Percentiles rank a stretch among this genome's conserved stretches.
Evolutionary conservation across 179 eudicot genomes (phyloP).

Genomic region (Actinidia polygama): DNA sequence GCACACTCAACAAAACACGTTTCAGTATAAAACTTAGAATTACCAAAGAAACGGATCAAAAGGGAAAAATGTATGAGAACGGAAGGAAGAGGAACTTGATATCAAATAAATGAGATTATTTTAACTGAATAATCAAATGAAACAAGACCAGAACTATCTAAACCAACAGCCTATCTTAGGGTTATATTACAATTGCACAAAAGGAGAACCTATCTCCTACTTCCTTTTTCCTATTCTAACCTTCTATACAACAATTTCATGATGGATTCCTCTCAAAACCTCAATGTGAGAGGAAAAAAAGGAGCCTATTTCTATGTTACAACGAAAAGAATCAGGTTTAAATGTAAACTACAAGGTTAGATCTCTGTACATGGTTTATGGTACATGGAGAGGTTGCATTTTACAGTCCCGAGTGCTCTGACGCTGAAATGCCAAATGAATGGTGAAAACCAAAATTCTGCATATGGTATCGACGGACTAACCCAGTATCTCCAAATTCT

Average conservation of each 20-base stretch:
- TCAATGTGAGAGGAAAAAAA: conserved; percentile 12
- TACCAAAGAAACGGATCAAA: neutral
- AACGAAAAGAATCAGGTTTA: conserved; percentile 41
- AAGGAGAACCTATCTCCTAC: conserved; percentile 37
- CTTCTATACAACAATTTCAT: conserved; percentile 53
- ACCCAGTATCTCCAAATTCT: neutral
- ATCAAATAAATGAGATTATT: conserved; percentile 1
- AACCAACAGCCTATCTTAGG: conserved; percentile 23
- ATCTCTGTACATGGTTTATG: conserved; percentile 60
- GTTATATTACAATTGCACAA: conserved; percentile 29
- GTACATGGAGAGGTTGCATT: conserved; percentile 30
- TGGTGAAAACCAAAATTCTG: conserved; percentile 1
- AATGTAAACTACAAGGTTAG: conserved; percentile 56
- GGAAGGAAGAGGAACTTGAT: neutral
- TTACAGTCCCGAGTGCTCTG: conserved; percentile 31
- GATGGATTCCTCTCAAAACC: conserved; percentile 39
- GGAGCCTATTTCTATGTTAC: conserved; percentile 43
- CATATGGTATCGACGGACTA: neutral
- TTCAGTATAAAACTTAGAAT: neutral
- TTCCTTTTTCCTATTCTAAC: conserved; percentile 39
- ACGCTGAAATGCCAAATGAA: conserved; percentile 8
- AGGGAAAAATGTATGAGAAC: neutral
- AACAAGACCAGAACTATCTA: conserved; percentile 11
- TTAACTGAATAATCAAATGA: neutral
- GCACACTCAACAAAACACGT: neutral